Evolutionary conservation across 2,329 filamentous ascomycete genomes (phyloP).

Genomic region (Cercospora citrullina): DNA sequence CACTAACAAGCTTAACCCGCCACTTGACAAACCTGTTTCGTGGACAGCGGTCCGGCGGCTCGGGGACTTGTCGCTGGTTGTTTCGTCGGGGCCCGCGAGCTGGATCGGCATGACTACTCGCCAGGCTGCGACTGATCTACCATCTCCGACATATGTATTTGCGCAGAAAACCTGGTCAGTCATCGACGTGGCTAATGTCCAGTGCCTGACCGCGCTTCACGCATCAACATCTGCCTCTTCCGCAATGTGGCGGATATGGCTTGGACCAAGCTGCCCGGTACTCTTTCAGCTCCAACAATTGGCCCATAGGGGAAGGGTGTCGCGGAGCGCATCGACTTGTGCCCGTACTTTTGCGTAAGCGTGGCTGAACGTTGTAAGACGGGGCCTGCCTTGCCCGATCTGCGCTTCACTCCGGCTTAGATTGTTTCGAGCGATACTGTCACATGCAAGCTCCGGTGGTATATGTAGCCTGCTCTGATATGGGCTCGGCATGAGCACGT

Average conservation of each 20-base stretch:
- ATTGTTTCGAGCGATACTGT: not conserved
- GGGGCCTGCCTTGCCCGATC: not conserved
- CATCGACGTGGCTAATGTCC: not conserved
- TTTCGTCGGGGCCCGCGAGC: not conserved
- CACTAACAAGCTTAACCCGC: not conserved
- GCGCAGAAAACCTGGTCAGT: not conserved
- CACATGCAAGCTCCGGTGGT: not conserved
- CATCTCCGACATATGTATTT: not conserved
- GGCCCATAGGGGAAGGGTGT: not conserved
- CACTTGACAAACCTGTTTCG: not conserved
- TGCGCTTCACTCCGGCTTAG: conserved; percentile 1
- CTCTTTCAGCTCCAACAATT: not conserved
- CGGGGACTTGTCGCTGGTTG: not conserved
- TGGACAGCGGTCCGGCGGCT: not conserved
- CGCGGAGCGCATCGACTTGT: not conserved
- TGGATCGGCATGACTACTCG: not conserved
- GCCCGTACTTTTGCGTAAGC: not conserved
- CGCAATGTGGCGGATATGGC: not conserved
- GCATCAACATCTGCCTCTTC: not conserved
- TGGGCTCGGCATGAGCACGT: not conserved
- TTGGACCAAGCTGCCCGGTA: not conserved
- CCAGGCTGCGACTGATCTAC: not conserved
- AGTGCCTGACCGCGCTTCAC: not conserved
- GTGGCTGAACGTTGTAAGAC: not conserved
- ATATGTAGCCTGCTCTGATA: not conserved